Conservation (phyloP, 1,139 yeast genomes). For the Hemisphaericaspora xylanilytica region DNA sequence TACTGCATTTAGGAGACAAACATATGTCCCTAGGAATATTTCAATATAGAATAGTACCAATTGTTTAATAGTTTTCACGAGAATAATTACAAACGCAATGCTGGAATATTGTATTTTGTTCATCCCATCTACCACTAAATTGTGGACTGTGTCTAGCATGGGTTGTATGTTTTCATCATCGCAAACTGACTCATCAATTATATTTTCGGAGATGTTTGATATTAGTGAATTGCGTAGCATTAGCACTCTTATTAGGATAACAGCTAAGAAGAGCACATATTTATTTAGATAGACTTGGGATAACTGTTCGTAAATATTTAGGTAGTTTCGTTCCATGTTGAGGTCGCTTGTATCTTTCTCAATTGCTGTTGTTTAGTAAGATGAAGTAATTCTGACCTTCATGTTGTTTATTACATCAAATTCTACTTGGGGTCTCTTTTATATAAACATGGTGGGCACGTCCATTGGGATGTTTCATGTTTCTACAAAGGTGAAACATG, state of each 20-base stretch:
- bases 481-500: background rate
- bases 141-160: conserved; percentile 12
- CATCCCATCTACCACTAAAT: conserved; percentile 10
- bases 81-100: conserved; percentile 9
- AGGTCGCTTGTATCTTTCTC: no score
- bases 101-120: conserved; percentile 11
- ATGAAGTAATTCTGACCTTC: background rate
- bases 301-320: conserved; percentile 41
- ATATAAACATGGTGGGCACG: no score
- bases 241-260: conserved; percentile 49
- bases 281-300: conserved; percentile 62
- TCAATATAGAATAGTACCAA: conserved; percentile 66
- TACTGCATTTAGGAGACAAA: conserved; percentile 74
- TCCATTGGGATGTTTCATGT: background rate
- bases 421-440: background rate
- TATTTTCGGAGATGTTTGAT: conserved; percentile 26
- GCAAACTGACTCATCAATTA: conserved; percentile 32
- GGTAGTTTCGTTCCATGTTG: conserved; percentile 20
- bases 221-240: conserved; percentile 47
- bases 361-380: no score
- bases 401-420: background rate
- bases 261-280: conserved; percentile 44
- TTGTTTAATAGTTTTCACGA: conserved; percentile 48
- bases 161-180: conserved; percentile 13
- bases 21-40: conserved; percentile 77